Evolutionary conservation across 2,329 filamentous ascomycete species (phyloP), one percentile per base, ranked within the genome.

Genomic region (Huntiella moniliformis): DNA sequence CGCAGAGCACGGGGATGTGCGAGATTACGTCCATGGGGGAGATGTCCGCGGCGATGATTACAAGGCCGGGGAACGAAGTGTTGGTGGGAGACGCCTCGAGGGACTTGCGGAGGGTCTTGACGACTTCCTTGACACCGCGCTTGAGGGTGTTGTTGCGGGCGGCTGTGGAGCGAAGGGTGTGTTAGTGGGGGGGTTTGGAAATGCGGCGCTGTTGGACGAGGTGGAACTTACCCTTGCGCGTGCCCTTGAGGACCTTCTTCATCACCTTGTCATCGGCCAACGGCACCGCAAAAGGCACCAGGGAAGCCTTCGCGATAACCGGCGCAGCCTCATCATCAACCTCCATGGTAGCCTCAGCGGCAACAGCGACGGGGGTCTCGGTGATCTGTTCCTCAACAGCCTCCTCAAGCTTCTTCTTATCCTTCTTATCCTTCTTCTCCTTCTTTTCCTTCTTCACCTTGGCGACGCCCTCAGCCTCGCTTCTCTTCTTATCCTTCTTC

Each of bases 11-110:
- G 56, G 91, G 91, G 54, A 98, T 83, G 67, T 98, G 91, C 50
- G 84, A 91, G 67, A 98, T 95, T 61, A 98, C 91, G 64, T 98
- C 91, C 79, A 91, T 88, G 53, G 91, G 91, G 45, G 84, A 94
- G 68, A 98, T 96, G 65, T 98, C 91, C 56, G 84, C 91, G 33
- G 91, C 91, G 55, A 98, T 84, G 61, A 98, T 71, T 56, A 95
- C 85, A 54, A 98, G 73, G 54, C 77, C 73, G 38, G 82, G 78
- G 57, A 77, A 69, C 45, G 72, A 62, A 44, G 73, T 68, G 58
- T 74, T 67, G 53, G 74, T 71, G 50, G 76, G 72, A n/a, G 76
- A 73, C 48, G 77, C 73, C 55, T 75, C 63, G 48, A 82, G 72
- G 11, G 85, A 88, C 69, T 96, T 96, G 68, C 91, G 86, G 56